phyloP scores from a whole-genome alignment of 1,139 yeast genomes.

The Nakaseomyces delphensis region DNA sequence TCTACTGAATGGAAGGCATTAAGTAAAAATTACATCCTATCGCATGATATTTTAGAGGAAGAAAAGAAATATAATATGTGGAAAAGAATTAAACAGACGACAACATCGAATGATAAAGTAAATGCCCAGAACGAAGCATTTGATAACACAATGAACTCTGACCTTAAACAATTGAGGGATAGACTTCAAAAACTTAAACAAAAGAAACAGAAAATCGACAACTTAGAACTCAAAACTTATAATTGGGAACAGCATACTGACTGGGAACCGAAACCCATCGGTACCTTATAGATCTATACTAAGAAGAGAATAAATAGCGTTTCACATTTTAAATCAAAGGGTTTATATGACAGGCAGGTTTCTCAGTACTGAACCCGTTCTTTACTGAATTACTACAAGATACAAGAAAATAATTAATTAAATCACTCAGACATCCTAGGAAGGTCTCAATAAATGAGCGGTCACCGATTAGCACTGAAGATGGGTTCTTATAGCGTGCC shows the following conservation, averaged over 20 bases:
- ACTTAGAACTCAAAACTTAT: conserved; percentile 6
- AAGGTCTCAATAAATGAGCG: conserved; percentile 48
- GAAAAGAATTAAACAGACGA: background rate
- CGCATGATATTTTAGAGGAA: conserved; percentile 8
- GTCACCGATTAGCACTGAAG: conserved; percentile 71
- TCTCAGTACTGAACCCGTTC: no score
- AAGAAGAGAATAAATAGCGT: no score
- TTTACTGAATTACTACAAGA: no score
- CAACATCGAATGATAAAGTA: background rate
- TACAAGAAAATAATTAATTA: conserved; percentile 6
- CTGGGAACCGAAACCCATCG: conserved; percentile 45
- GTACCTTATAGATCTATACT: conserved; percentile 25
- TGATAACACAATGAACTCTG: background rate
- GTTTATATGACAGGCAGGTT: no score
- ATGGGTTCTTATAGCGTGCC: conserved; percentile 72
- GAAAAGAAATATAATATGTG: conserved; percentile 6
- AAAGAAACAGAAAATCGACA: conserved; percentile 7
- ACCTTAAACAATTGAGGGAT: background rate
- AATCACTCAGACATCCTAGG: conserved; percentile 53
- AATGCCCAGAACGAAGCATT: background rate
- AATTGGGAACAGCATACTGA: conserved; percentile 13
- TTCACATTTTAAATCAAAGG: no score
- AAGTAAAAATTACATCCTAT: conserved; percentile 8
- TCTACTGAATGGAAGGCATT: conserved; percentile 10
- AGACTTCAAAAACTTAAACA: conserved; percentile 9